Evolutionary conservation across 768 basidiomycete species (phyloP), one percentile per base, ranked within the genome.

Genomic region (Daedaleopsis nitida): DNA sequence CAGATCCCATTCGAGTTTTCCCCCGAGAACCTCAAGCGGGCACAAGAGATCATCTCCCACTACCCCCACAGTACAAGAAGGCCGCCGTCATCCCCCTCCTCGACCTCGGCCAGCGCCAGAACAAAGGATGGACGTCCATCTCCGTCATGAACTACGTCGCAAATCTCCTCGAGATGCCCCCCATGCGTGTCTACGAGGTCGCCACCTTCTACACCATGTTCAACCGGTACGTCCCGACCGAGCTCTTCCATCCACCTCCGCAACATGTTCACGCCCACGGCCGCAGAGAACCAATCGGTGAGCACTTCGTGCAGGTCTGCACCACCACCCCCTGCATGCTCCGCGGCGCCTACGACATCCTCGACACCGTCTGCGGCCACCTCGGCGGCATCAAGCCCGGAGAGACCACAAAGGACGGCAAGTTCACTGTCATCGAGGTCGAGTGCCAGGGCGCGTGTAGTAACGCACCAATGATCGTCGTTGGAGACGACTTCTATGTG

Each of bases 171-270:
- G 94, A 91, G 69, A 90, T 99, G 85, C 93, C 91, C 11, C 92
- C 93, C 55, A 98, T 99, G 97, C 91, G 97, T 11, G 97, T 98
- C 1, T 99, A 99, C 74, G 97, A 99, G 76, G 97, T 99, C 53
- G 96, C 96, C 17, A 96, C 94, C 14, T 99, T 99, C 79, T 99
- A 99, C 77, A 99, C 97, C 68, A 98, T 99, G 96, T 98, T 98
- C 83, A 99, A 98, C 81, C 86, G 96, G 93, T 93, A 60, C 69
- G 84, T 64, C 49, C 45, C 52, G 37, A 19, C n/a, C n/a, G n/a
- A 38, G 21, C 43, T 54, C 32, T 10, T 47, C 52, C 39, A 21
- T 48, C 32, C 49, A 24, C 10, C 43, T 27, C 21, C n/a, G 11
- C 13, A 9, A 10, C 47, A 38, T 52, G 51, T 52, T 14, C 11